Evolutionary conservation across 2,329 filamentous ascomycete genomes (phyloP).

Genomic region (Teratosphaeria destructans): DNA sequence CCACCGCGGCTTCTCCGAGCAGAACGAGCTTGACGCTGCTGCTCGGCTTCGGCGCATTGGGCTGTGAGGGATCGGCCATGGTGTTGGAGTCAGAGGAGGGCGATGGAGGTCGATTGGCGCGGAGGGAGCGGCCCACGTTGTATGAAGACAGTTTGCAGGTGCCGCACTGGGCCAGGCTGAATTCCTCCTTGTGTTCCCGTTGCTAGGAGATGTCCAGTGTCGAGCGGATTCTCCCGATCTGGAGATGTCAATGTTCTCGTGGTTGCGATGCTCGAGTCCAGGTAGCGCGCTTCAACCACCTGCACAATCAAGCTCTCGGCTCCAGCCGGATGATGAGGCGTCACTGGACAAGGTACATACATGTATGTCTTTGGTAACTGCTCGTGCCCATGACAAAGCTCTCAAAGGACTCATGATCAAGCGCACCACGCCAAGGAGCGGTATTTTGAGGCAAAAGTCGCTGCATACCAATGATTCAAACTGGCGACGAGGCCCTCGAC

Average conservation of each 20-base stretch:
- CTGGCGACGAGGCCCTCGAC: too few relatives aligned
- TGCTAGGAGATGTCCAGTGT: not conserved
- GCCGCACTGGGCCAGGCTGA: not conserved
- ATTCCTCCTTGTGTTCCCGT: not conserved
- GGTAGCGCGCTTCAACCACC: not conserved
- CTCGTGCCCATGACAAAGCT: not conserved
- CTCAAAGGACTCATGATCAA: not conserved
- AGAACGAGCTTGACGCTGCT: constrained; percentile 99
- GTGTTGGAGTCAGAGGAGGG: constrained; percentile 4
- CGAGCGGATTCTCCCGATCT: not conserved
- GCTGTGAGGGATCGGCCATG: constrained; percentile 58
- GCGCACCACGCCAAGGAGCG: not conserved
- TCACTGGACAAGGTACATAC: not conserved
- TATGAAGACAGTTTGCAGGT: constrained; percentile 17
- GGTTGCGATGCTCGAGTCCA: not conserved
- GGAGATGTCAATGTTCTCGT: not conserved
- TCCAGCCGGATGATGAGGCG: not conserved
- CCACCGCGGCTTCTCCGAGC: constrained; percentile 91
- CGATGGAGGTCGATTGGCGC: constrained; percentile 16
- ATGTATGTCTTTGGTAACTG: not conserved
- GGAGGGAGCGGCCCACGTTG: constrained; percentile 18
- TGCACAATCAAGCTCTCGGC: not conserved
- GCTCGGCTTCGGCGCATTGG: constrained; percentile 74
- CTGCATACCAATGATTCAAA: not conserved
- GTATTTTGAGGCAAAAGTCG: not conserved